Percentiles rank a stretch among this genome's conserved stretches.
phyloP scores from a whole-genome alignment of 2,329 filamentous ascomycete species.

The Cryphonectria naterciae region DNA sequence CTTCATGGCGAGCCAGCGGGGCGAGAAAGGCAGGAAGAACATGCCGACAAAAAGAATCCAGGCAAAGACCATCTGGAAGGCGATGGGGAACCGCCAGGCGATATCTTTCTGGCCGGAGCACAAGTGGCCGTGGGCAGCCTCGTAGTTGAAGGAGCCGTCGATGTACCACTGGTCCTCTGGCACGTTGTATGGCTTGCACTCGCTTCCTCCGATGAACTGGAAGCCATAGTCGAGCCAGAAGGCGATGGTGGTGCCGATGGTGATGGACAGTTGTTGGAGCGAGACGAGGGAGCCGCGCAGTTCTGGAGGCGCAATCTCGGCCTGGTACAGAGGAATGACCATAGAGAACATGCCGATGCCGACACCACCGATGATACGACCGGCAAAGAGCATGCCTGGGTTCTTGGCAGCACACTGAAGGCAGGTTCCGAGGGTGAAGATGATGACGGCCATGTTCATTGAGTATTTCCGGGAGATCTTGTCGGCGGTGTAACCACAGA shows the following conservation, averaged over 20 bases:
- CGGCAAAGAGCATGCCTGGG: constrained; percentile 44
- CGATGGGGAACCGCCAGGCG: constrained; percentile 31
- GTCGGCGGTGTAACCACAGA: constrained; percentile 61
- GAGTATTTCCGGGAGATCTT: constrained; percentile 58
- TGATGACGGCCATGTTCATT: constrained; percentile 40
- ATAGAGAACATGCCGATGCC: constrained; percentile 53
- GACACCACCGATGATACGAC: constrained; percentile 50
- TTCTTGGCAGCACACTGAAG: constrained; percentile 36
- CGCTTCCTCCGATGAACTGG: constrained; percentile 34
- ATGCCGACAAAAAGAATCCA: constrained; percentile 27
- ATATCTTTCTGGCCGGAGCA: constrained; percentile 31
- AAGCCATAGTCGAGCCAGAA: constrained; percentile 33
- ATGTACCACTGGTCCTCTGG: constrained; percentile 25
- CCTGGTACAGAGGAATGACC: constrained; percentile 43
- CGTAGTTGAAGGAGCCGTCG: constrained; percentile 29
- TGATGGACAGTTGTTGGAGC: constrained; percentile 30
- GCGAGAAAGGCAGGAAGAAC: constrained; percentile 31
- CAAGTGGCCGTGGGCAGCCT: constrained; percentile 31
- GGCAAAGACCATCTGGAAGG: constrained; percentile 32
- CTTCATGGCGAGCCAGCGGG: constrained; percentile 36
- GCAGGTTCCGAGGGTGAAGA: constrained; percentile 38
- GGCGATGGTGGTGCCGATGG: constrained; percentile 28
- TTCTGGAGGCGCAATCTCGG: constrained; percentile 35
- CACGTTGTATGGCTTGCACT: constrained; percentile 33
- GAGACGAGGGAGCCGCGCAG: constrained; percentile 28